phyloP scores from a whole-genome alignment of 1,284 basidiomycete species.

The Ustilago curta region DNA sequence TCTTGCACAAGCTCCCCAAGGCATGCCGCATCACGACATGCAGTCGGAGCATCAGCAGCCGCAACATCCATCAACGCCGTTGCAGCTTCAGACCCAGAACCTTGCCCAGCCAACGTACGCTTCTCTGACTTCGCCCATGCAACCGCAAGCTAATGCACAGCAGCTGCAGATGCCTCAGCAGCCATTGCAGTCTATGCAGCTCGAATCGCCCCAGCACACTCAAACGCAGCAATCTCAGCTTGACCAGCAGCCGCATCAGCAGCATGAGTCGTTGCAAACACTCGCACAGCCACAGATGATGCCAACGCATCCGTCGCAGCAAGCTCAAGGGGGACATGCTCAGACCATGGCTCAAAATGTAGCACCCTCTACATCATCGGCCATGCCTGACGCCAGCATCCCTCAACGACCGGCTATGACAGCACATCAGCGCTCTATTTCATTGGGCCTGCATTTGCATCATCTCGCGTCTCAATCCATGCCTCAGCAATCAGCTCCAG shows the following conservation, averaged over 20 bases:
- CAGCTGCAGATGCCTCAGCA: constrained; percentile 28
- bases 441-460: constrained; percentile 44
- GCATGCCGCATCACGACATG: constrained; percentile 15
- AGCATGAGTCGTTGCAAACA: constrained; percentile 8
- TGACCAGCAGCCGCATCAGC: constrained; percentile 12
- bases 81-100: constrained; percentile 22
- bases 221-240: constrained; percentile 20
- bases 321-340: constrained; percentile 10
- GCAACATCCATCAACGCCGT: constrained; percentile 16
- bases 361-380: not conserved
- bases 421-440: constrained; percentile 48
- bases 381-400: constrained; percentile 15
- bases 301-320: constrained; percentile 37
- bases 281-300: constrained; percentile 24
- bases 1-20: constrained; percentile 7
- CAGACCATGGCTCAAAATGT: constrained; percentile 24
- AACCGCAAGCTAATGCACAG: constrained; percentile 26
- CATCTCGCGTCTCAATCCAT: constrained; percentile 32
- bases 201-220: constrained; percentile 20
- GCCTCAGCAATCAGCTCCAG: constrained; percentile 35
- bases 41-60: constrained; percentile 16
- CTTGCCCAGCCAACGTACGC: constrained; percentile 25
- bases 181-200: constrained; percentile 25
- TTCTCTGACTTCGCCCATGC: constrained; percentile 31
- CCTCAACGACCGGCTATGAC: constrained; percentile 26